Percentiles rank a stretch among this genome's conserved stretches.
phyloP scores from a whole-genome alignment of 371 early-diverging fungal species.

The Vairimorpha ceranae region DNA sequence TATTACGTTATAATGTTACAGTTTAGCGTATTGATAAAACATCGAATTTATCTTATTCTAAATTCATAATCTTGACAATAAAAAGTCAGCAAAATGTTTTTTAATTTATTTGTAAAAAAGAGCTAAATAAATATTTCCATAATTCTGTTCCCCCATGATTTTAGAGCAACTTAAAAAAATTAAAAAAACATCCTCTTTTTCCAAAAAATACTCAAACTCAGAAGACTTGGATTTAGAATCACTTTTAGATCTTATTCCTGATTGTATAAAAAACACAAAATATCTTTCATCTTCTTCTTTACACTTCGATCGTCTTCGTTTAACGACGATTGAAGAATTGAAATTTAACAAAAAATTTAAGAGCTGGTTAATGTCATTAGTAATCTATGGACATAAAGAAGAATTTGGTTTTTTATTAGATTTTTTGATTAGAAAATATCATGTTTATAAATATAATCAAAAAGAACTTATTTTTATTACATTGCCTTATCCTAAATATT shows the following conservation, averaged over 20 bases:
- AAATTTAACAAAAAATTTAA: conserved; percentile 43
- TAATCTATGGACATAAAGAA: conserved; percentile 4
- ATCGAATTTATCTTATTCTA: too few relatives aligned
- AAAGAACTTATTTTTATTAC: conserved; percentile 45
- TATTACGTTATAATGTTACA: too few relatives aligned
- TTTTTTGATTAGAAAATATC: conserved; percentile 47
- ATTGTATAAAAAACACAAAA: conserved; percentile 3
- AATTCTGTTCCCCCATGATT: conserved; percentile 23
- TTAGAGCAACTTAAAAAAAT: conserved; percentile 38
- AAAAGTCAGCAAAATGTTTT: too few relatives aligned
- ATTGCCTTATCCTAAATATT: conserved; percentile 35
- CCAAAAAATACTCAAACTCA: background rate
- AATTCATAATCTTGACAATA: background rate
- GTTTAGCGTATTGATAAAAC: too few relatives aligned
- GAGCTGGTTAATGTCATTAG: conserved; percentile 24
- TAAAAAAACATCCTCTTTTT: background rate
- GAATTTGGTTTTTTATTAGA: conserved; percentile 42
- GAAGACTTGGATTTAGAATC: conserved; percentile 40
- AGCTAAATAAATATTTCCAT: too few relatives aligned
- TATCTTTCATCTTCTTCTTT: conserved; percentile 32
- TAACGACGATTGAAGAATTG: conserved; percentile 38
- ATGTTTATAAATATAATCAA: conserved; percentile 37
- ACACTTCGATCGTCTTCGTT: conserved; percentile 39
- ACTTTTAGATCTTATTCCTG: conserved; percentile 36
- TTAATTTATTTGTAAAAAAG: too few relatives aligned